Evolutionary conservation across 2,329 filamentous ascomycete genomes (phyloP), one percentile per base, ranked within the genome.

Genomic region (Periconia sp.): DNA sequence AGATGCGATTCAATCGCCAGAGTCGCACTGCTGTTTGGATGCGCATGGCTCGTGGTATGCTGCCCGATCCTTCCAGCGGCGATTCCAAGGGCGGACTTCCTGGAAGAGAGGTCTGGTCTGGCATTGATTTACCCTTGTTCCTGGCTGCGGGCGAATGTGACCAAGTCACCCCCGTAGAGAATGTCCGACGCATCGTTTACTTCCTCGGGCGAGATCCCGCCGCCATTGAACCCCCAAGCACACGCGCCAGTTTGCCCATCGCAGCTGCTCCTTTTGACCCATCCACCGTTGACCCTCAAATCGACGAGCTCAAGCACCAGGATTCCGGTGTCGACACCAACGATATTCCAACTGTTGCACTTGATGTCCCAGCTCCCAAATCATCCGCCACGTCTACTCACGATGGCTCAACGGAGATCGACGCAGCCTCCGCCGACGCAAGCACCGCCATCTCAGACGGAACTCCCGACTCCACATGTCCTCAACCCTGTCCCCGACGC

Each of bases 21-120:
- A 96, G 91, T 58, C 85, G 82, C 59, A 94, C 92, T 0, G 81
- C 88, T 0, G 90, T 94, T 0, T 96, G 90, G 82, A 85, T 89
- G 60, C 85, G 91, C 40, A 92, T 96, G 85, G 86, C 87, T 0
- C 85, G 81, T 71, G 91, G 92, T 0, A 80, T 81, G 47, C 17
- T 37, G 2, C 47, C 90, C 0, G 74, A 71, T 0, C 88, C 87
- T 53, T 70, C 79, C 3, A 68, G 79, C 8, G 83, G 81, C 1
- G 71, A 79, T 23, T 73, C 84, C 0, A 68, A 71, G 9, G 85
- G 86, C 3, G 90, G 90, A 1, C 72, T 95, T 9, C 87, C 91
- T 2, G 87, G 88, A 0, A 73, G 82, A 57, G 81, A 87, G 6
- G 76, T 85, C 1, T 97, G 94, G 94, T 79, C 81, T 20, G 85